Conservation (phyloP, 768 basidiomycete species). For the Kwoniella sp. region DNA sequence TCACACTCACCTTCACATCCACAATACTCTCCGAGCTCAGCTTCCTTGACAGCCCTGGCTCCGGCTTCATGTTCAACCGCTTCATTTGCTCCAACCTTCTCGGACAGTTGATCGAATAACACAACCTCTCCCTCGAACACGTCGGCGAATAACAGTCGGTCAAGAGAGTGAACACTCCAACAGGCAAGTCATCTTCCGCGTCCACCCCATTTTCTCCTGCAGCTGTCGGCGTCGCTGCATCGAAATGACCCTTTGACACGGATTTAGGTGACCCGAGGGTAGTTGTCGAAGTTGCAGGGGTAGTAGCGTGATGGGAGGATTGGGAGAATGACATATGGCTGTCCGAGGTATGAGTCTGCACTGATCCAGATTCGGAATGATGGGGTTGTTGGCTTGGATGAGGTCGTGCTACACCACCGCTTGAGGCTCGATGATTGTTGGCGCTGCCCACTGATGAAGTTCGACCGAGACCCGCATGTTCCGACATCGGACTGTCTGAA, state of each 20-base stretch:
- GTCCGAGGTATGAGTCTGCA: slow-evolving; percentile 36
- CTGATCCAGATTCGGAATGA: slow-evolving; percentile 29
- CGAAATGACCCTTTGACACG: slow-evolving; percentile 22
- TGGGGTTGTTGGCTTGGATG: not conserved
- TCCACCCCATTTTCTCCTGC: slow-evolving; percentile 42
- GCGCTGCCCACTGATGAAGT: slow-evolving; percentile 25
- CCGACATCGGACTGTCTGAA: slow-evolving; percentile 40
- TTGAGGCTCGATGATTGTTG: slow-evolving; percentile 7
- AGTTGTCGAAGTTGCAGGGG: slow-evolving; percentile 48
- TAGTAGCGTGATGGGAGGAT: slow-evolving; percentile 35
- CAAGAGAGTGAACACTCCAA: slow-evolving; percentile 92
- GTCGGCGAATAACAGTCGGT: slow-evolving; percentile 99
- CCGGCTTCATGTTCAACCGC: slow-evolving; percentile 87
- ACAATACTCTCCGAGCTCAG: slow-evolving; percentile 77
- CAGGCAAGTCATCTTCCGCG: slow-evolving; percentile 64
- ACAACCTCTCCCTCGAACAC: slow-evolving; percentile 88
- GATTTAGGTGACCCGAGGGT: slow-evolving; percentile 36
- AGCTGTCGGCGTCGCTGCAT: not conserved
- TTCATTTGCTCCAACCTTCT: slow-evolving; percentile 91
- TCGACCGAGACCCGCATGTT: slow-evolving; percentile 32
- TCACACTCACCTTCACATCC: slow-evolving; percentile 66
- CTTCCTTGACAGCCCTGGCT: slow-evolving; percentile 82
- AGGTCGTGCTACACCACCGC: slow-evolving; percentile 1
- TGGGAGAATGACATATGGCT: slow-evolving; percentile 25
- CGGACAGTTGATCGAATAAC: slow-evolving; percentile 97